Evolutionary conservation across 73 alveolate species (phyloP).

Genomic region (Tetrahymena malaccensis): DNA sequence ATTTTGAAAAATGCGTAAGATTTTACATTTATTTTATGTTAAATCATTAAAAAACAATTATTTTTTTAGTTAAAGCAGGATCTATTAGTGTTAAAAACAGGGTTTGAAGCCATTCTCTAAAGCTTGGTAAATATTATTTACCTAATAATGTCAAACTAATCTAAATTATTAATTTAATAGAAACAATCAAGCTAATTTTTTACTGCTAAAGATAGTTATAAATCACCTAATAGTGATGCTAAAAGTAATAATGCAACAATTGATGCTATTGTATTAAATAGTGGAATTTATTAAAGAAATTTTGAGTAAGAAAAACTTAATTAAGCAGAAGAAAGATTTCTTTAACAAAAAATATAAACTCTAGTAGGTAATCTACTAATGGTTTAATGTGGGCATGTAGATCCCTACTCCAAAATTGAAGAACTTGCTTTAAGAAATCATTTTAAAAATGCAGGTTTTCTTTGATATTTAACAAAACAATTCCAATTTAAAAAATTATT

Average conservation of each 20-base stretch:
- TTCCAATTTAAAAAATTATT: too few relatives aligned
- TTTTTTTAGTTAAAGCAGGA: neutral
- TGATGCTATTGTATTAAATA: neutral
- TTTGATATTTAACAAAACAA: neutral
- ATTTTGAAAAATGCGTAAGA: neutral
- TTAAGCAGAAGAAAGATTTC: neutral
- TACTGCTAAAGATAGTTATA: neutral
- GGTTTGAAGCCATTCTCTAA: neutral
- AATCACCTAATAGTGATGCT: neutral
- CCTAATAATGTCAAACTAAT: too few relatives aligned
- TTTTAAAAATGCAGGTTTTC: neutral
- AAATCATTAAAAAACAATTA: neutral
- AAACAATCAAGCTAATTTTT: neutral
- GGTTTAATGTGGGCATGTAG: neutral
- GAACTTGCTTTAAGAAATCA: neutral
- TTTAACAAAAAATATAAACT: neutral
- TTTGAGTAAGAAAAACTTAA: neutral
- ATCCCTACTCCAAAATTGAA: neutral
- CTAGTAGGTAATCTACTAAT: neutral
- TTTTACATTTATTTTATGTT: too few relatives aligned
- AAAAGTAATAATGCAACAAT: neutral
- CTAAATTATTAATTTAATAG: neutral
- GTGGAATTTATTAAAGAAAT: neutral
- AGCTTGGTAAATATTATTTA: neutral
- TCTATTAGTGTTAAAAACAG: neutral